A percentile compares a stretch with the other conserved stretches of the same genome.
phyloP scores from a whole-genome alignment of 768 basidiomycete species.

The Imleria badia region DNA sequence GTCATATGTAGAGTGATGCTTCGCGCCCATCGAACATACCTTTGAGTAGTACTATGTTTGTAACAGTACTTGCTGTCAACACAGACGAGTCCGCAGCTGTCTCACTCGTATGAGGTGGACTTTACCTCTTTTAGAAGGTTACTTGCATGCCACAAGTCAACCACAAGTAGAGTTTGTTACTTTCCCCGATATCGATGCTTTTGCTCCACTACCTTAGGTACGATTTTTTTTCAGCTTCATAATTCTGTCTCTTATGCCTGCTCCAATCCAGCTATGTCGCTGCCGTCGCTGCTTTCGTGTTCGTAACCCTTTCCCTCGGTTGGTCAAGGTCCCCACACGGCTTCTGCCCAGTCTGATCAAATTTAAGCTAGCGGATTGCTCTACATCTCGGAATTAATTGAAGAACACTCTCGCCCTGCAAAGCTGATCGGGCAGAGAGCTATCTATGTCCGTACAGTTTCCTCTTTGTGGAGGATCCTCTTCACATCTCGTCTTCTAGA shows the following conservation, averaged over 20 bases:
- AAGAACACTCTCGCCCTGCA: constrained; percentile 84
- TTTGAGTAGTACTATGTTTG: background rate
- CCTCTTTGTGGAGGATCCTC: background rate
- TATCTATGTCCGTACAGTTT: constrained; percentile 72
- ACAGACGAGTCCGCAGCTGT: no score
- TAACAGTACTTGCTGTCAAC: no score
- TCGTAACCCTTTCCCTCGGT: constrained; percentile 93
- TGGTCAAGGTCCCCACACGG: constrained; percentile 23
- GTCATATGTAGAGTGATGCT: constrained; percentile 35
- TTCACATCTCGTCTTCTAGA: constrained; percentile 43
- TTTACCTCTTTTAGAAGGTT: background rate
- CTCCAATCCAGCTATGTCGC: constrained; percentile 64
- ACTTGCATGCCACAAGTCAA: background rate
- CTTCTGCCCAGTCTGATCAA: constrained; percentile 5
- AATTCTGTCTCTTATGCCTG: background rate
- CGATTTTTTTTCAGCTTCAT: constrained; percentile 5
- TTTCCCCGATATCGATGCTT: constrained; percentile 34
- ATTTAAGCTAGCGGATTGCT: constrained; percentile 83
- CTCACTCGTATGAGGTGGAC: no score
- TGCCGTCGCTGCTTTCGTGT: constrained; percentile 74
- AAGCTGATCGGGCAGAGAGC: constrained; percentile 80
- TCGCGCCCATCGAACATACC: constrained; percentile 47
- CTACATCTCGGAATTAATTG: constrained; percentile 93
- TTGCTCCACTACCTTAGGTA: constrained; percentile 65
- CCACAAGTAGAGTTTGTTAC: no score